Conservation (phyloP, 176 grass and related monocot species). For the Lolium multiflorum region DNA sequence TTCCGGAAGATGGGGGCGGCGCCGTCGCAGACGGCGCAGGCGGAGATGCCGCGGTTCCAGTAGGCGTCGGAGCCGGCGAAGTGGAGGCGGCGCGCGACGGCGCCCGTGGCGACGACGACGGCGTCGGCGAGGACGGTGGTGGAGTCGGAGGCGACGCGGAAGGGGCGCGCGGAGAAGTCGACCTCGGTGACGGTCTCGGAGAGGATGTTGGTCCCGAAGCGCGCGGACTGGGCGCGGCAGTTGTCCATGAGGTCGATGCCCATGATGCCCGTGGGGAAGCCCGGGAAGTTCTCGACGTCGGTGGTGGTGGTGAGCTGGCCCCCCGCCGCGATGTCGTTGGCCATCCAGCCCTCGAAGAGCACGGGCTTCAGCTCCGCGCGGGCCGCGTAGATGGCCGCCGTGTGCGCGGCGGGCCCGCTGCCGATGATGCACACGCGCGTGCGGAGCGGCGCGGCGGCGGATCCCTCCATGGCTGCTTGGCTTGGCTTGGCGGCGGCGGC, state of each 20-base stretch:
- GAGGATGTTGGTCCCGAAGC: slow-evolving; percentile 76
- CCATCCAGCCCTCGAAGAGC: slow-evolving; percentile 89
- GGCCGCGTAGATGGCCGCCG: slow-evolving; percentile 93
- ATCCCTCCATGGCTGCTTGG: slow-evolving; percentile 64
- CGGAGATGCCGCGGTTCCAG: slow-evolving; percentile 92
- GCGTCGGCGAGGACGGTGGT: slow-evolving; percentile 76
- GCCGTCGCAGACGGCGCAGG: slow-evolving; percentile 86
- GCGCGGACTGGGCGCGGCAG: slow-evolving; percentile 68
- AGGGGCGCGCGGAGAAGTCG: slow-evolving; percentile 71
- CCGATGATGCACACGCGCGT: slow-evolving; percentile 92
- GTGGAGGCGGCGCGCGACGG: slow-evolving; percentile 81
- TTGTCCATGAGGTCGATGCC: slow-evolving; percentile 83
- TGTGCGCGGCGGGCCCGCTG: slow-evolving; percentile 88
- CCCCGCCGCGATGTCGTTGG: slow-evolving; percentile 80
- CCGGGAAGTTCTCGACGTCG: slow-evolving; percentile 96
- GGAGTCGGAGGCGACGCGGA: slow-evolving; percentile 67
- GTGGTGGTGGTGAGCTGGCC: slow-evolving; percentile 98
- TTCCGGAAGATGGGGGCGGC: too few relatives aligned
- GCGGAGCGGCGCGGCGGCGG: slow-evolving; percentile 54
- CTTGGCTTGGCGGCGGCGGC: neutral
- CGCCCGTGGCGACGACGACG: slow-evolving; percentile 83
- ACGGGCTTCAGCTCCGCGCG: slow-evolving; percentile 88
- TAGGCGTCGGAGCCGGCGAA: slow-evolving; percentile 74
- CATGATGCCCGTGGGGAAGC: slow-evolving; percentile 79
- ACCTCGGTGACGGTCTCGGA: slow-evolving; percentile 77